Evolutionary conservation across 108 stramenopile genomes (phyloP), one percentile per base, ranked within the genome.

Genomic region (Skeletonema potamos): DNA sequence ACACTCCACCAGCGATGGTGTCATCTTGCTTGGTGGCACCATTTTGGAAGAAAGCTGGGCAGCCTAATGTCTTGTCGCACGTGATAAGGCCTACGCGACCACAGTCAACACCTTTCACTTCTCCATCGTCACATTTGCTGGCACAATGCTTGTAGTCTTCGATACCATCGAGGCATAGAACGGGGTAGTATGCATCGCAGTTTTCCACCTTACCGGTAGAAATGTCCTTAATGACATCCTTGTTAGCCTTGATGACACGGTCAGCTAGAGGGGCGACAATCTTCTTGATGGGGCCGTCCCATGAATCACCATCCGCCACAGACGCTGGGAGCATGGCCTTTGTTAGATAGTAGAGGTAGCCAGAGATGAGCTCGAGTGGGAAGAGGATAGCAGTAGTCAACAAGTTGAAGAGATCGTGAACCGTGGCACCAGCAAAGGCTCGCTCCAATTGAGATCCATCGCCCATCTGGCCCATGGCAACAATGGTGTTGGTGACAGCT

Each of bases 331-430:
- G 81, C 83, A 90, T 86, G 68, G 91, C 90, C n/a, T 54, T 34
- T 39, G 92, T 93, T 37, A 93, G 60, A 55, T 51, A 24, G 62
- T 77, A 66, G 11, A 96, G 66, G 77, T 86, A 87, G 39, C 75
- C 70, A 27, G 85, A 80, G 76, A 79, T 64, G 69, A 84, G 66
- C 76, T 96, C 94, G 20, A 96, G 20, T 17, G 94, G 94, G 62
- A 96, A 85, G 36, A 93, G 78, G 51, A 92, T 39, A 15, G 74
- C 79, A 10, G 93, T 92, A 56, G 91, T 70, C 61, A 96, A 66
- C 59, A 88, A 88, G 89, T 96, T 96, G 88, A 96, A 96, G 81
- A 90, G 83, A 71, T 96, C 94, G 80, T 96, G 94, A 58, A 96
- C 94, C 13, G 92, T 93, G 66, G 94, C 94, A 48, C 94, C 94